Percentiles rank a stretch among this genome's conserved stretches.
Conservation (phyloP, 2,329 filamentous ascomycete species). For the Pestalotiopsis sp. region DNA sequence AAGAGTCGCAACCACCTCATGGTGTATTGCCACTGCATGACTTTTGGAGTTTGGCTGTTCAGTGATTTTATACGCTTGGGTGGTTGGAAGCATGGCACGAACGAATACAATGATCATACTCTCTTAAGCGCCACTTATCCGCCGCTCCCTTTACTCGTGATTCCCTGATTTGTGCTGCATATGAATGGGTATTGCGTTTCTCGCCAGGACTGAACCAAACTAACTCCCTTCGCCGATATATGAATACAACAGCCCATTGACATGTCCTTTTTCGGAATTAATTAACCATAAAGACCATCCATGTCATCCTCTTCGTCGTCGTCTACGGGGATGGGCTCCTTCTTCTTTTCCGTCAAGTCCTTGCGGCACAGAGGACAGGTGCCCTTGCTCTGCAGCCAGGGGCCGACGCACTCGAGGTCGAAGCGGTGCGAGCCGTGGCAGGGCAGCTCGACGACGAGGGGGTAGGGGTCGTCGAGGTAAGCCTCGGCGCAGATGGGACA, state of each 20-base stretch:
- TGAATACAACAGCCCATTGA: not conserved
- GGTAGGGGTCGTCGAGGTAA: conserved; percentile 63
- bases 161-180: not conserved
- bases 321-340: conserved; percentile 41
- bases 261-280: not conserved
- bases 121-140: not conserved
- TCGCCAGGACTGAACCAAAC: not conserved
- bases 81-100: not conserved
- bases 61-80: not conserved
- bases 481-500: conserved; percentile 66
- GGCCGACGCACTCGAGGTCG: conserved; percentile 68
- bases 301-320: conserved; percentile 57
- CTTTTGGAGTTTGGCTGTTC: conserved; percentile 12
- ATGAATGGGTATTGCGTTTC: conserved; percentile 16
- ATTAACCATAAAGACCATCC: conserved; percentile 48
- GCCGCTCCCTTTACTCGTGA: not conserved
- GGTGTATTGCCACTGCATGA: not conserved
- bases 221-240: not conserved
- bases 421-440: conserved; percentile 58
- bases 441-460: conserved; percentile 65
- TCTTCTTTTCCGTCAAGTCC: conserved; percentile 59
- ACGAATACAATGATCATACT: not conserved
- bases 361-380: conserved; percentile 65
- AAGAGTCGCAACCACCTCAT: not conserved
- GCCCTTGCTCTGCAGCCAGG: conserved; percentile 66